Conservation (phyloP, 2,329 filamentous ascomycete species). For the Fusarium miscanthi region DNA sequence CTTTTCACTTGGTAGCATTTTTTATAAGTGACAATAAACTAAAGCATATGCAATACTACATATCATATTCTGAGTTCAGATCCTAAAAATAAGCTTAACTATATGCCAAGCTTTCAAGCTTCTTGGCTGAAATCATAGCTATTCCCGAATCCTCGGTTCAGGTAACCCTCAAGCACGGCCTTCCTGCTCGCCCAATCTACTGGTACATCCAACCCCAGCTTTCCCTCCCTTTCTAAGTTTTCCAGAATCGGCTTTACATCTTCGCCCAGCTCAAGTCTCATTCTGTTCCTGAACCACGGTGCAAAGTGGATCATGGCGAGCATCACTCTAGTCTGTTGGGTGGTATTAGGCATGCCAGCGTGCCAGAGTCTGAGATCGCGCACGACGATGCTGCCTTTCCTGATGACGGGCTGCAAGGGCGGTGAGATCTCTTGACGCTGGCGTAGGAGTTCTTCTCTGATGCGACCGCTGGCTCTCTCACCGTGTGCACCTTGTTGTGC, state of each 20-base stretch:
- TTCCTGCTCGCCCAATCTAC: slow-evolving; percentile 60
- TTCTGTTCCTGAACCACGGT: slow-evolving; percentile 66
- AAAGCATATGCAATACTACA: neutral
- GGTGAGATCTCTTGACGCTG: slow-evolving; percentile 52
- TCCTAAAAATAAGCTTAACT: slow-evolving; percentile 11
- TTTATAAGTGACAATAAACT: neutral
- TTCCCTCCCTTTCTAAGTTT: slow-evolving; percentile 52
- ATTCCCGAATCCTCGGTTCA: slow-evolving; percentile 69
- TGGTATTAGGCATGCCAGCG: slow-evolving; percentile 70
- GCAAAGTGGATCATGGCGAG: slow-evolving; percentile 71
- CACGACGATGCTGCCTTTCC: slow-evolving; percentile 66
- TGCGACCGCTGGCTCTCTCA: slow-evolving; percentile 63
- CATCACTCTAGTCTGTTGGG: slow-evolving; percentile 64
- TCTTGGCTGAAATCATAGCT: slow-evolving; percentile 70
- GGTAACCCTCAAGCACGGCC: slow-evolving; percentile 58
- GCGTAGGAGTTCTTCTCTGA: slow-evolving; percentile 56
- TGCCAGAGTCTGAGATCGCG: slow-evolving; percentile 73
- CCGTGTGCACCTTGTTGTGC: slow-evolving; percentile 63
- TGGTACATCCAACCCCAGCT: slow-evolving; percentile 59
- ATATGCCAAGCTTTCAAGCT: slow-evolving; percentile 31
- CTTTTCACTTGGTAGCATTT: neutral
- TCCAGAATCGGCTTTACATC: slow-evolving; percentile 60
- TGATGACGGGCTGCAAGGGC: slow-evolving; percentile 62
- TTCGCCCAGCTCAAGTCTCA: slow-evolving; percentile 65
- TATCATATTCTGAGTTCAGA: neutral